Conservation (phyloP, 805 yeast genomes). For the Zygotorulaspora sp. region DNA sequence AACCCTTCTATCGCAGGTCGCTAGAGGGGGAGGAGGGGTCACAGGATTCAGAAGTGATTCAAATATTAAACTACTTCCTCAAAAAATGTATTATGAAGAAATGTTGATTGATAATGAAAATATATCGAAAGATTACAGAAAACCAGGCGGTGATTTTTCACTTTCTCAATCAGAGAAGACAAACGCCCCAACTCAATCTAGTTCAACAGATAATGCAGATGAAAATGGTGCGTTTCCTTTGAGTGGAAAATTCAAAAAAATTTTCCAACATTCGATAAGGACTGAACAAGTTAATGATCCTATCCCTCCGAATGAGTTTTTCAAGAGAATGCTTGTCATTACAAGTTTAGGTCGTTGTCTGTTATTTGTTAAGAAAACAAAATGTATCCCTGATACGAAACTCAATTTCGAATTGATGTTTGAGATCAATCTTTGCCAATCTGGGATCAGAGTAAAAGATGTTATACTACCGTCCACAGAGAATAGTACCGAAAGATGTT, state of each 20-base stretch:
- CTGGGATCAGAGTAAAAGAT: slow-evolving; percentile 56
- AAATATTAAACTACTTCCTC: slow-evolving; percentile 22
- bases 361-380: slow-evolving; percentile 43
- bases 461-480: slow-evolving; percentile 43
- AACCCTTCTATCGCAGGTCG: slow-evolving; percentile 42
- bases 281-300: slow-evolving; percentile 16
- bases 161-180: slow-evolving; percentile 2
- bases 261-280: slow-evolving; percentile 26
- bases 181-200: background rate
- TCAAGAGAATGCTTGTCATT: slow-evolving; percentile 49
- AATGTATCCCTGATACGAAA: slow-evolving; percentile 28
- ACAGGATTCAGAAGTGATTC: slow-evolving; percentile 40
- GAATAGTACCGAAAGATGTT: slow-evolving; percentile 32
- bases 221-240: slow-evolving; percentile 16
- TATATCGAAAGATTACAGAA: slow-evolving; percentile 19
- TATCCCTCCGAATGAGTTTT: slow-evolving; percentile 34
- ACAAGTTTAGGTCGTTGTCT: slow-evolving; percentile 63
- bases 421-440: slow-evolving; percentile 52
- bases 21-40: slow-evolving; percentile 42
- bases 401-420: slow-evolving; percentile 43
- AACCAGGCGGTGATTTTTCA: slow-evolving; percentile 14
- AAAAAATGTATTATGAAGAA: slow-evolving; percentile 31
- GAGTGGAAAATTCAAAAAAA: slow-evolving; percentile 27
- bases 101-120: slow-evolving; percentile 19
- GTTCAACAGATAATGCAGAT: slow-evolving; percentile 5